phyloP scores from a whole-genome alignment of 1,284 basidiomycete species.

The Trichosporon faecale region DNA sequence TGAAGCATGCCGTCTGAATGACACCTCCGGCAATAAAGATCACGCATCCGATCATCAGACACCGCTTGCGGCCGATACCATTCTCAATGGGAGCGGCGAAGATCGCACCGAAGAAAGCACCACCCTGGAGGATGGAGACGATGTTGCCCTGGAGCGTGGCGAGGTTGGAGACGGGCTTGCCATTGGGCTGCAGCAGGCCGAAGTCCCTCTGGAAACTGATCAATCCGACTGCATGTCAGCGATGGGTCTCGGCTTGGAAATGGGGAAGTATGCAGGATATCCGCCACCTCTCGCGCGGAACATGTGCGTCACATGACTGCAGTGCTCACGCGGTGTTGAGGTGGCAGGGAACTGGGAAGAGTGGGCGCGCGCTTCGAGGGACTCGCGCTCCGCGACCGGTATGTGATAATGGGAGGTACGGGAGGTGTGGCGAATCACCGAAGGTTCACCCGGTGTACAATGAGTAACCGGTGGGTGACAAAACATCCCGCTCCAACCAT shows the following conservation, averaged over 20 bases:
- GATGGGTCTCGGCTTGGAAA: neutral
- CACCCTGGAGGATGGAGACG: conserved; percentile 65
- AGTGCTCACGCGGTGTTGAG: neutral
- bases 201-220: conserved; percentile 63
- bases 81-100: conserved; percentile 55
- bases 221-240: conserved; percentile 54
- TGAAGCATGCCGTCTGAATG: conserved; percentile 53
- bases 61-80: conserved; percentile 54
- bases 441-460: neutral
- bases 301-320: neutral
- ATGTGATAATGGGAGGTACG: neutral
- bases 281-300: neutral
- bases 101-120: conserved; percentile 69
- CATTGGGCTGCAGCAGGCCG: conserved; percentile 54
- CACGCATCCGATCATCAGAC: conserved; percentile 60
- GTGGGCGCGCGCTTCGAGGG: neutral
- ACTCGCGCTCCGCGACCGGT: neutral
- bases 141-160: conserved; percentile 54
- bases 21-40: conserved; percentile 66
- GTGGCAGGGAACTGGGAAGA: neutral
- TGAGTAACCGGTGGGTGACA: neutral
- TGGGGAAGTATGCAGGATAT: neutral
- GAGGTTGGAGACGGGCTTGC: conserved; percentile 39
- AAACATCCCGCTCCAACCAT: neutral
- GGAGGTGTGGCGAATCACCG: neutral